Evolutionary conservation across 2,329 filamentous ascomycete species (phyloP), one percentile per base, ranked within the genome.

Genomic region (Biscogniauxia sp.): DNA sequence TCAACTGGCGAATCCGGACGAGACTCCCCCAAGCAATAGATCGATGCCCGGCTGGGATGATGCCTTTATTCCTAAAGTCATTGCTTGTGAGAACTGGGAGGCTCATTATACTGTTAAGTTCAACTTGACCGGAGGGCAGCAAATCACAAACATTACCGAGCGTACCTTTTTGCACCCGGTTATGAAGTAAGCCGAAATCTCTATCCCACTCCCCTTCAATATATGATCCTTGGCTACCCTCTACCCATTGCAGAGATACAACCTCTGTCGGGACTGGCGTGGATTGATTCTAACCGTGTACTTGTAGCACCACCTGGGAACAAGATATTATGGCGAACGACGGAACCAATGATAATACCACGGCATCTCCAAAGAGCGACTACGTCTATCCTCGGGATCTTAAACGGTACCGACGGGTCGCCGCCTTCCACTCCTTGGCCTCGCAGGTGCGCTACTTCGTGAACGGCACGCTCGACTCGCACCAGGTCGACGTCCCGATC

Each of bases 11-110:
- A 53, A 70, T 6, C 61, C 65, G 15, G 59, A 68, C 41, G 56
- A 64, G 1, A 64, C 64, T 0, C 56, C 64, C 6, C 72, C 71
- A 2, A 57, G 53, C 19, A 69, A 69, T 15, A 59, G 54, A 0
- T 68, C 61, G 17, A 64, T 65, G 11, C 61, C 71, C 1, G 67
- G 59, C 5, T 77, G 72, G 73, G 60, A 72, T 26, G 65, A 69
- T 2, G 66, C 72, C 1, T 75, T 75, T 37, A 66, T 75, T 1
- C 75, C 75, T 4, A 73, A 72, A 55, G 68, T 78, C 0, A 69
- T 76, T 23, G 71, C 69, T 6, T 79, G 77, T 61, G 75, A 77
- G 61, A 72, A 78, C 57, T 74, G 76, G 41, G 71, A 76, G 62
- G 72, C 72, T 6, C 58, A 67, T 9, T 78, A 79, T 66, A 70